Evolutionary conservation across 148 eudicot genomes (phyloP), one percentile per base, ranked within the genome.

Genomic region (Dianthus caryophyllus): DNA sequence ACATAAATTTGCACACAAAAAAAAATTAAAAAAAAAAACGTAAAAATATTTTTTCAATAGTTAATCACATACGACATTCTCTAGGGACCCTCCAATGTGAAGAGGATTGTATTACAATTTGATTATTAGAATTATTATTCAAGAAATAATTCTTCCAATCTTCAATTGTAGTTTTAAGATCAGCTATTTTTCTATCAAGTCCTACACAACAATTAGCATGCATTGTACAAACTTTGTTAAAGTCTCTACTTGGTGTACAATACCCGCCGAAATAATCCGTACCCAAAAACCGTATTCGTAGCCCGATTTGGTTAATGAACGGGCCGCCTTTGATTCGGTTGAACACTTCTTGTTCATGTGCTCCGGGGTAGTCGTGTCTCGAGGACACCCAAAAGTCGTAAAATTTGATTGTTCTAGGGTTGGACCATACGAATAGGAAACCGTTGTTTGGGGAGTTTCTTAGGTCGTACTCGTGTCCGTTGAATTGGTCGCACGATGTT

Each of bases 171-270:
- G 80, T 68, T 22, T 67, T 82, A 0, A 89, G 71, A 38, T 84
- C 92, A 46, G 71, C 79, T 9, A 82, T 30, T 68, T 87, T 89
- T 10, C 65, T 80, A 9, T 71, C 66, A 14, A 89, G 52, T 12
- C 96, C 96, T 16, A 69, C 25, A 20, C 96, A 87, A 60, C 92
- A 89, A 70, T 87, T 89, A 9, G 90, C 92, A 61, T 87, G 92
- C 89, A 89, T 85, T 16, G 90, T 87, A 56, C 89, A 73, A 31
- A 87, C 90, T 62, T 69, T 48, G 69, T 77, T 64, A 12, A 87
- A 66, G 60, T 89, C 87, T 63, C 46, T 71, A 68, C 86, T 84
- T 13, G 86, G 81, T 26, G 74, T 39, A 60, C 89, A 85, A 43
- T 80, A 78, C 25, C 89, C 89, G 10, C 89, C 82, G 56, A 85